A percentile compares a stretch with the other conserved stretches of the same genome.
Conservation (phyloP, 202 grass and related monocot species). For the Dendrocalamus latiflorus region DNA sequence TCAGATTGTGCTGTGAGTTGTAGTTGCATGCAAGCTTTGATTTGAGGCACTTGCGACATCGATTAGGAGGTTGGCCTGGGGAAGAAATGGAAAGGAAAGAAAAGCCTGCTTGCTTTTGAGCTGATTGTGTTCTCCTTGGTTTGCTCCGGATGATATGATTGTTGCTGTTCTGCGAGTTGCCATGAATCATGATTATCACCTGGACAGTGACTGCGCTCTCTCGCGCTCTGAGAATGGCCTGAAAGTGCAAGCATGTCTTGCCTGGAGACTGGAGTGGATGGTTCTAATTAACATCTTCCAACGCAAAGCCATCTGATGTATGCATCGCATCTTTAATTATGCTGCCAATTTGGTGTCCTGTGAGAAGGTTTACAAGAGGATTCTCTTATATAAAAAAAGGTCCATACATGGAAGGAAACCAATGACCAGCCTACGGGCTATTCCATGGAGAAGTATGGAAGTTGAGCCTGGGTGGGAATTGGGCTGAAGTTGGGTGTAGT, state of each 20-base stretch:
- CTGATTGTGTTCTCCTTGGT: background rate
- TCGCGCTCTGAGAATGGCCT: background rate
- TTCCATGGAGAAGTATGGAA: too few relatives aligned
- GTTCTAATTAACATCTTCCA: background rate
- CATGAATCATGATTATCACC: slow-evolving; percentile 5
- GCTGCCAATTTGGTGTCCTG: too few relatives aligned
- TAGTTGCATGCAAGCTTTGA: background rate
- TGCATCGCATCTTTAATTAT: background rate
- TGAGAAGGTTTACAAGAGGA: too few relatives aligned
- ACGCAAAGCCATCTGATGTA: background rate
- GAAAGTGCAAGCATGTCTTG: slow-evolving; percentile 14
- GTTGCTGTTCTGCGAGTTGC: background rate
- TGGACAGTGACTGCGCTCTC: background rate
- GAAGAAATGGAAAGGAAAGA: background rate
- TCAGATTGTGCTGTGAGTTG: background rate
- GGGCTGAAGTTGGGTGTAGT: background rate
- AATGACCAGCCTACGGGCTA: too few relatives aligned
- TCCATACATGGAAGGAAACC: too few relatives aligned
- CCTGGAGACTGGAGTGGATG: slow-evolving; percentile 9
- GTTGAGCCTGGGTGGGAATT: background rate
- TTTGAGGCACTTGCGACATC: background rate
- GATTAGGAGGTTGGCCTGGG: background rate
- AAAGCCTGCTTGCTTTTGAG: slow-evolving; percentile 29
- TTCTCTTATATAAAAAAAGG: too few relatives aligned
- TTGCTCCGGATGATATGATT: background rate